Evolutionary conservation across 257 asterid genomes (phyloP), one percentile per base, ranked within the genome.

Genomic region (Oldenlandia corymbosa): DNA sequence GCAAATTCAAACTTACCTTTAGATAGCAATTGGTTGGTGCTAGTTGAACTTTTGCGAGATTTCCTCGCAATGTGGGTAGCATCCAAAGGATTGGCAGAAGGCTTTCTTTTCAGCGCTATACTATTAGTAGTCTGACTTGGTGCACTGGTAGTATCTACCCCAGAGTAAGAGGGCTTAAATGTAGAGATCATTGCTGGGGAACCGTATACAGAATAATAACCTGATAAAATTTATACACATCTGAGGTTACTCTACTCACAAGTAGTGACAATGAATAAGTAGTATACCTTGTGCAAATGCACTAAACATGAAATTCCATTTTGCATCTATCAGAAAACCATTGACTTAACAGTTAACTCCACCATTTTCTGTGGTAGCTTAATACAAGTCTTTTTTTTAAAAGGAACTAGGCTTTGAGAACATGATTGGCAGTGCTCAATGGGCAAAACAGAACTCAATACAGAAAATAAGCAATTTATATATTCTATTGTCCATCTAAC

Each of bases 61-160:
- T 82, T 90, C 76, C 87, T 92, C 7, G 83, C 67, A 56, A 46
- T 26, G n/a, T 52, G 58, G 12, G 71, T 71, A 39, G 74, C 77
- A 60, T 71, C 71, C 1, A 76, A 59, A 16, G 37, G 79, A 71
- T 71, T 79, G 32, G 76, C 85, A 59, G 76, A 31, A 58, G 75
- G 75, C 79, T 85, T 87, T 50, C 97, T 78, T 66, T 89, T 92
- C 39, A 80, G 17, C 8, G 71, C 68, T 7, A 67, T 51, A 41
- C 74, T 79, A 73, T 58, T 66, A 17, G 68, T 69, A 58, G 43
- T 73, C 13, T 87, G 85, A 55, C 84, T 79, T 41, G 88, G 80
- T 61, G 75, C 56, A 41, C 70, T 71, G 31, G 77, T 52, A 14
- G 60, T 28, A 62, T 78, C 80, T 53, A 71, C 73, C 55, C 20